Evolutionary conservation across 1,284 basidiomycete species (phyloP).

Genomic region (Malassezia caprae): DNA sequence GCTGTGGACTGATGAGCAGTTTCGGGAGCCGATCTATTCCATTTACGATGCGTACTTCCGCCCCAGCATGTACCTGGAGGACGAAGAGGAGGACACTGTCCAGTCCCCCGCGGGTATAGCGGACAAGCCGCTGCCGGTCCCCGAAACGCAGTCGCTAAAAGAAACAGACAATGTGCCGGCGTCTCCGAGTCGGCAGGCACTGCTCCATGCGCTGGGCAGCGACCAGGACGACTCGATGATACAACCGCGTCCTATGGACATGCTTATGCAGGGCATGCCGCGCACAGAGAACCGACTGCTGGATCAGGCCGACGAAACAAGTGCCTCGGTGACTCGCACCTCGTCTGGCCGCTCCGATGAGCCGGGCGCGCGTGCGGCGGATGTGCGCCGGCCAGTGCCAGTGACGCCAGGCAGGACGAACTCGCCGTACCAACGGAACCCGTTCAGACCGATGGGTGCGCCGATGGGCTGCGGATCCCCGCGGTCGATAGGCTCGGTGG

Average conservation of each 20-base stretch:
- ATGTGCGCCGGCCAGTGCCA: background rate
- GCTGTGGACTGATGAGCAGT: background rate
- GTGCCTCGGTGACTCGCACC: background rate
- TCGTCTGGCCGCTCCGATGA: background rate
- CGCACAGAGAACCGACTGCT: background rate
- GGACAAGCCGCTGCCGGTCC: background rate
- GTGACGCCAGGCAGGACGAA: background rate
- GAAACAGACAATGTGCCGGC: background rate
- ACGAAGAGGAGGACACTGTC: background rate
- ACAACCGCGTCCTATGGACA: background rate
- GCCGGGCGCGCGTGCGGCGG: background rate
- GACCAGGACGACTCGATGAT: background rate
- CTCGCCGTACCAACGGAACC: background rate
- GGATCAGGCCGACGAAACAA: background rate
- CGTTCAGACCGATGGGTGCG: background rate
- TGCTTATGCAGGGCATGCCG: background rate
- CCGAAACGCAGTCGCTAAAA: background rate
- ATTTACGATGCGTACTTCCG: conserved; percentile 18
- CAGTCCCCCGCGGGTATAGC: background rate
- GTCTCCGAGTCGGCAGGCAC: background rate
- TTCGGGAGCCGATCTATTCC: conserved; percentile 6
- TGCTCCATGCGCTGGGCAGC: background rate
- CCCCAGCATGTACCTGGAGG: background rate
- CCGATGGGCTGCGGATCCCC: background rate
- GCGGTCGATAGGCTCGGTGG: background rate